A percentile compares a stretch with the other conserved stretches of the same genome.
These are phyloP conservation scores for Zarea fungicola DNA, from an alignment of 2,329 filamentous ascomycete species.

Conservation along the genomic window DNA sequence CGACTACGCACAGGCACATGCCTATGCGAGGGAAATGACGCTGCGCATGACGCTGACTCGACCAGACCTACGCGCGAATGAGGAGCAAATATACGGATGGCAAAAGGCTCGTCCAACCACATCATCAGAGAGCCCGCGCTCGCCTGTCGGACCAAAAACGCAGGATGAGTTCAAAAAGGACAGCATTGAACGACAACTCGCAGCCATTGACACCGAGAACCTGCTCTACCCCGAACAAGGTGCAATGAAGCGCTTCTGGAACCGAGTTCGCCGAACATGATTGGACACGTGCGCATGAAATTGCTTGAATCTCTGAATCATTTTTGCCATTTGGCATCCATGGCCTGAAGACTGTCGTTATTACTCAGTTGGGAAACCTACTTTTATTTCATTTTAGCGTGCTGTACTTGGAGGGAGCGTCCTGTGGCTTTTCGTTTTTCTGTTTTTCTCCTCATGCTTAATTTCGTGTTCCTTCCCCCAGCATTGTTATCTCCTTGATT, in stretches of 20 bases:
- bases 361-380: not conserved
- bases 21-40: conserved; percentile 79
- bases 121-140: conserved; percentile 29
- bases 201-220: conserved; percentile 47
- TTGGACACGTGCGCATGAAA: not conserved
- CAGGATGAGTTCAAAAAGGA: conserved; percentile 45
- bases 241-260: conserved; percentile 60
- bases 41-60: conserved; percentile 91
- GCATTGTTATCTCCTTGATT: not conserved
- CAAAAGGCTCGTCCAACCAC: conserved; percentile 35
- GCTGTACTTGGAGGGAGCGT: conserved; percentile 3
- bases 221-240: conserved; percentile 38
- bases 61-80: conserved; percentile 73
- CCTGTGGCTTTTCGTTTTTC: not conserved
- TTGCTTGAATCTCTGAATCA: not conserved
- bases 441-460: not conserved
- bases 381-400: conserved; percentile 5
- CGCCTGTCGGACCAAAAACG: conserved; percentile 26
- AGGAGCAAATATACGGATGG: conserved; percentile 69
- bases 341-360: not conserved
- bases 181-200: conserved; percentile 49
- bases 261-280: conserved; percentile 48
- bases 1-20: conserved; percentile 46
- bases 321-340: not conserved
- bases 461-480: not conserved